Evolutionary conservation across 352 stramenopile genomes (phyloP).

Genomic region (Globisporangium recalcitrans): DNA sequence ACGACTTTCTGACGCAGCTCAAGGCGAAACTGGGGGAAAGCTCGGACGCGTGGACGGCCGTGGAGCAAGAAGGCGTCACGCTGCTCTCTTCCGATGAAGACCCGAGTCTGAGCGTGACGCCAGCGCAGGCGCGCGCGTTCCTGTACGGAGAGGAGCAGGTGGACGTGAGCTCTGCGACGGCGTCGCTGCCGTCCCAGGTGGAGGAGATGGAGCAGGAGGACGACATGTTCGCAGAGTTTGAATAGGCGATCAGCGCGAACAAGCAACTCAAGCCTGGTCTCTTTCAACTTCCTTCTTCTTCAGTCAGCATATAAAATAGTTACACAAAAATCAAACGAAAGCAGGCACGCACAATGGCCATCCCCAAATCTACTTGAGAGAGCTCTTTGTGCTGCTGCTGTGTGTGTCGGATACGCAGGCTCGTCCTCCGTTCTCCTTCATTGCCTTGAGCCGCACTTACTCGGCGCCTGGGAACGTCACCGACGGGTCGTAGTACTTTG

Average conservation of each 20-base stretch:
- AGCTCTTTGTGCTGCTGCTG: not conserved
- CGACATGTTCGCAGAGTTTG: constrained; percentile 82
- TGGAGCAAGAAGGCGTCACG: constrained; percentile 54
- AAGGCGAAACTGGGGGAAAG: constrained; percentile 40
- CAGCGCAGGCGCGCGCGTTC: constrained; percentile 47
- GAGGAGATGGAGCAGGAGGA: constrained; percentile 64
- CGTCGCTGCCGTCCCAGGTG: constrained; percentile 54
- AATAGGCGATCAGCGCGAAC: constrained; percentile 23
- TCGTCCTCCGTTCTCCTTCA: not conserved
- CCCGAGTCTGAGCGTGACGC: constrained; percentile 41
- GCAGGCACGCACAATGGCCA: not conserved
- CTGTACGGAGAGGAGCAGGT: constrained; percentile 56
- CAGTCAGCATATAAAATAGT: constrained; percentile 10
- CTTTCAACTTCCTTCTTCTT: not conserved
- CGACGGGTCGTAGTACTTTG: constrained; percentile 73
- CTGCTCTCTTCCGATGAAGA: constrained; percentile 56
- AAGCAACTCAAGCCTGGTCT: not conserved
- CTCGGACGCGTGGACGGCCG: constrained; percentile 43
- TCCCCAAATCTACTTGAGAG: not conserved
- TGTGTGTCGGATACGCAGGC: not conserved
- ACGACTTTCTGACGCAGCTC: constrained; percentile 56
- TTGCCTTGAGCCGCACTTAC: constrained; percentile 22
- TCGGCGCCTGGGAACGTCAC: constrained; percentile 74
- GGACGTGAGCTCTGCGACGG: constrained; percentile 34
- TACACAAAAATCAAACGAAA: not conserved